Percentiles rank a stretch among this genome's conserved stretches.
Evolutionary conservation across 2,329 filamentous ascomycete genomes (phyloP).

Genomic region (Coniochaeta hoffmannii): DNA sequence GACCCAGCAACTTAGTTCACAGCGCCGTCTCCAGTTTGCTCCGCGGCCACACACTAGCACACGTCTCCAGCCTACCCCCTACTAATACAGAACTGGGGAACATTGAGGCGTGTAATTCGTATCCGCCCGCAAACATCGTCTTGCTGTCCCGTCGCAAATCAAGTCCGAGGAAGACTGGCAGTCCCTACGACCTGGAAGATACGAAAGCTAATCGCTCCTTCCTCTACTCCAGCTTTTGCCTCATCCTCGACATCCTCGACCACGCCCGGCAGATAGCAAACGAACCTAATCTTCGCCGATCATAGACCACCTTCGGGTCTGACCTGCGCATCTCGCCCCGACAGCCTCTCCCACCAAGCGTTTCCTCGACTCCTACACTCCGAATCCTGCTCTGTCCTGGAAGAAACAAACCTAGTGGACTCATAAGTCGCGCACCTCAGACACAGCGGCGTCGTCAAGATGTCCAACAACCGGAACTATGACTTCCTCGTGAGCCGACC

Average conservation of each 20-base stretch:
- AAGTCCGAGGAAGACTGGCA: background rate
- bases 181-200: no score
- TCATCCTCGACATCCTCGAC: background rate
- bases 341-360: background rate
- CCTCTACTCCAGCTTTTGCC: background rate
- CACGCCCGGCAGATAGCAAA: background rate
- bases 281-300: background rate
- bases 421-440: background rate
- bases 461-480: constrained; percentile 98
- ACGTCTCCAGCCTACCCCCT: background rate
- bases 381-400: background rate
- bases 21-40: background rate
- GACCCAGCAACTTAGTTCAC: background rate
- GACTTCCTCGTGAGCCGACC: constrained; percentile 86
- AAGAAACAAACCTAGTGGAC: background rate
- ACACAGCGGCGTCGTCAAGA: constrained; percentile 33
- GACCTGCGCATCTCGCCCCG: background rate
- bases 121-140: background rate
- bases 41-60: background rate
- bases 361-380: background rate
- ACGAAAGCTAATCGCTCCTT: background rate
- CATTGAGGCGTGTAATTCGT: background rate
- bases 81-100: background rate
- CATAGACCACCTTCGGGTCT: background rate
- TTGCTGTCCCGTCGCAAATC: background rate